A percentile compares a stretch with the other conserved stretches of the same genome.
These are phyloP conservation scores for Mycena maculata DNA, from an alignment of 768 basidiomycete species.

Conservation along the genomic window DNA sequence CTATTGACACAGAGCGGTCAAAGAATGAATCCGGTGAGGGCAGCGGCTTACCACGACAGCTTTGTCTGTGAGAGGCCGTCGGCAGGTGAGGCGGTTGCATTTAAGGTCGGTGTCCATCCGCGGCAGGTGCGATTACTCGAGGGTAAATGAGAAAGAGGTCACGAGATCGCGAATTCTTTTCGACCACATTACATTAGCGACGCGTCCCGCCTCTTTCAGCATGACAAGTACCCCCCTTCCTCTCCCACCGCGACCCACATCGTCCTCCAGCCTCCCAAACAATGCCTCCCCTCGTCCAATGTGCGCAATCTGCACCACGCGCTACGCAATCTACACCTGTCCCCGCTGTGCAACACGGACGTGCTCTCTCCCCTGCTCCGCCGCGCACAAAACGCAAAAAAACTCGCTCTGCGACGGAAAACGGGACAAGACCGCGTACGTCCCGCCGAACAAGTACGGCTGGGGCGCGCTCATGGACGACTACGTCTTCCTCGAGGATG, in stretches of 20 bases:
- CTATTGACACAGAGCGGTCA: conserved; percentile 25
- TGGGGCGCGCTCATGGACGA: conserved; percentile 93
- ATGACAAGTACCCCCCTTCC: too few species aligned
- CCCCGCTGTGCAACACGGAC: conserved; percentile 78
- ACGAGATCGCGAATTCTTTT: too few species aligned
- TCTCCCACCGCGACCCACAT: too few species aligned
- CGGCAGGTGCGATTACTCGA: too few species aligned
- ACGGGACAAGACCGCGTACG: conserved; percentile 78
- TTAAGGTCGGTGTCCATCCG: conserved; percentile 81
- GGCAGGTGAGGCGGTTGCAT: conserved; percentile 84
- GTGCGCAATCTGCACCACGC: conserved; percentile 63
- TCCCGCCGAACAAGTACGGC: conserved; percentile 85
- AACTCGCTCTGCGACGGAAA: conserved; percentile 72
- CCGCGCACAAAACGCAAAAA: conserved; percentile 66
- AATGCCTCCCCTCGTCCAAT: conserved; percentile 27
- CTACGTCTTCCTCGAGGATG: conserved; percentile 87
- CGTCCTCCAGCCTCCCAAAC: too few species aligned
- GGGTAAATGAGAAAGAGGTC: too few species aligned
- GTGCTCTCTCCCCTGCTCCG: conserved; percentile 79
- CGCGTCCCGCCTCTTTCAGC: too few species aligned
- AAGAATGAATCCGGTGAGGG: background rate
- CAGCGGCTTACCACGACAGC: conserved; percentile 80
- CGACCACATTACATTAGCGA: too few species aligned
- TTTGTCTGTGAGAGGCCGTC: conserved; percentile 75
- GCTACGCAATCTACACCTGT: conserved; percentile 77